Base-by-base conservation (phyloP, 148 eudicot species). In the Fallopia convolvulus region DNA sequence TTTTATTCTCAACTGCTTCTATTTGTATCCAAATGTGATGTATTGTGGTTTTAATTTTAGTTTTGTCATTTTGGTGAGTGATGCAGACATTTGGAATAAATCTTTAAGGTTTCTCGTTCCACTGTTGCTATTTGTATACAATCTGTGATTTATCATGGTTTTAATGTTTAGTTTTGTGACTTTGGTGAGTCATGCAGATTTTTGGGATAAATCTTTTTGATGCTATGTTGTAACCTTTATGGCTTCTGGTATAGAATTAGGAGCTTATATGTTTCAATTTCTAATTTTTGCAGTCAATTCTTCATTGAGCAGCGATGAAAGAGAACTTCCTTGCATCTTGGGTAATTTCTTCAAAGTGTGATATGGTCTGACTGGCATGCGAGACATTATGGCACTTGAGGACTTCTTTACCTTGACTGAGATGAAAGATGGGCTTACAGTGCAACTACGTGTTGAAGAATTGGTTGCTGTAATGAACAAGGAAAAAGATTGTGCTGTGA, bases 331-430 rank as follows among this genome's bases (percentile, higher is more conserved):
- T 58, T 58, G 30, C 8, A 65, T 20, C 65, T 58, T 21, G 65
- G 32, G 12, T 32, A 30, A 30, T 30, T 5, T 65, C 70, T 3
- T 65, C 70, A 65, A 65, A 32, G 39, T 65, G 32, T 32, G 41
- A 30, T 30, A 32, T 13, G 70, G 75, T 77, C 74, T 82, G 78
- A 84, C 80, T 86, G 82, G 76, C 77, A 76, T 80, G 66, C 83
- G 84, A 83, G 75, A 79, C 89, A 61, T 80, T 30, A 94, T 94
- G 98, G 78, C 97, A 72, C 90, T 92, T 15, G 92, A 90, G 81
- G 89, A 90, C 78, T 94, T 92, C 82, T 89, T 92, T 87, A 90
- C 93, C 77, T 82, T 85, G 80, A 82, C 91, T 80, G 98, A 94
- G 89, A 85, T 88, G 90, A 89, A 86, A 86, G 88, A 88, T 84